Conservation (phyloP, 495 filamentous ascomycete species). For the Aspergillus cavernicola region DNA sequence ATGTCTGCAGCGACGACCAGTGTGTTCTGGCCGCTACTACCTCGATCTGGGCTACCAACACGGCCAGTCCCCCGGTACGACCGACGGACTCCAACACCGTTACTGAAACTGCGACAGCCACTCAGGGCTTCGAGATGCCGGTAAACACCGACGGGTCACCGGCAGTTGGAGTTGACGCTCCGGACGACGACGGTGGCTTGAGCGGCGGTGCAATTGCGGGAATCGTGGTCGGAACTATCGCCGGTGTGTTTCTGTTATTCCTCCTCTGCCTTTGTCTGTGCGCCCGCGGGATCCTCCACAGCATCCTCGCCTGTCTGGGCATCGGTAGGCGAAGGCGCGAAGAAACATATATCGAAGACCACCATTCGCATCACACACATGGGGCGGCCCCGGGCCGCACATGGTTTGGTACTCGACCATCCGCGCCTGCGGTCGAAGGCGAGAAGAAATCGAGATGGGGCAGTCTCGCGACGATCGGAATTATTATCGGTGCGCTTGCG, state of each 20-base stretch:
- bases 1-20: slow-evolving; percentile 55
- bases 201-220: slow-evolving; percentile 89
- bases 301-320: slow-evolving; percentile 64
- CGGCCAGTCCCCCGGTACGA: slow-evolving; percentile 56
- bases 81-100: slow-evolving; percentile 63
- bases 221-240: slow-evolving; percentile 83
- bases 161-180: slow-evolving; percentile 41
- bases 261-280: slow-evolving; percentile 74
- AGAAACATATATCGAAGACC: slow-evolving; percentile 66
- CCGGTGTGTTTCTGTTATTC: slow-evolving; percentile 67
- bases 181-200: slow-evolving; percentile 49
- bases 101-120: slow-evolving; percentile 57
- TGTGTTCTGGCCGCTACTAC: slow-evolving; percentile 39
- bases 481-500: slow-evolving; percentile 62
- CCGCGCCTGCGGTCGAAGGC: slow-evolving; percentile 42
- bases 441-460: slow-evolving; percentile 58
- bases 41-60: slow-evolving; percentile 34
- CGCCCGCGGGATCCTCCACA: slow-evolving; percentile 60
- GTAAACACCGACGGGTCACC: slow-evolving; percentile 50
- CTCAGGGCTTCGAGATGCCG: slow-evolving; percentile 55
- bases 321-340: slow-evolving; percentile 45
- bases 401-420: slow-evolving; percentile 65
- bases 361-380: slow-evolving; percentile 53
- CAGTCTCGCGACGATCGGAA: slow-evolving; percentile 53
- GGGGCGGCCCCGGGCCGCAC: slow-evolving; percentile 40